Base-by-base conservation (phyloP, 2,329 filamentous ascomycete genomes). In the Tolypocladium tundrense region DNA sequence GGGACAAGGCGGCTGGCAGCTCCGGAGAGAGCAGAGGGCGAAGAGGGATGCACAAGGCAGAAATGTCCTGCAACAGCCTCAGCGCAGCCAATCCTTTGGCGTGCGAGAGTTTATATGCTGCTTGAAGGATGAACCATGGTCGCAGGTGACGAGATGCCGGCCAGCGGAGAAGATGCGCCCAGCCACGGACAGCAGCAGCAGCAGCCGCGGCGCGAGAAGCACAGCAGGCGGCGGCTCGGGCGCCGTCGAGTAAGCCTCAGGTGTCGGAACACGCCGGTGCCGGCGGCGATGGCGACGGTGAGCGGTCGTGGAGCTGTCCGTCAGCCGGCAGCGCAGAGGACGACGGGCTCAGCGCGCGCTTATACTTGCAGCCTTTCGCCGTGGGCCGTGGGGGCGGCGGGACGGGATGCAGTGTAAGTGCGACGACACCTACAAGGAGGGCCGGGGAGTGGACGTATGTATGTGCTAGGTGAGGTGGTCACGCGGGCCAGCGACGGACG, bases 361-460 rank as follows among this genome's bases (percentile, higher is more conserved):
- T 60, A 58, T 55, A 59, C 57, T 52, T 51, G 55, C 52, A 59
- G 56, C 31, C 42, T 40, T 41, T 45, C 54, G 58, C 55, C 58
- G 57, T 60, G 57, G 59, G 55, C 56, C 57, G 10, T 24, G 42
- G 48, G 31, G 48, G 16, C 31, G 31, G 4, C 10, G 31, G 31
- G 19, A 35, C 9, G 48, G 48, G 19, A 63, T 60, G 61, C 58
- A 60, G 63, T 66, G 65, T 67, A 68, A 68, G 65, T 68, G 65
- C 62, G 61, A 65, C 63, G 56, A 60, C 55, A 54, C 57, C 54
- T 62, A 61, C 54, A 58, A 35, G 24, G 39, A 53, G 58, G 56
- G 56, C 53, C 27, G 19, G 9, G 21, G 21, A 6, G 53, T n/a
- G 37, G 39, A 33, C 31, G 41, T 45, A n/a, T 21, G 33, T 37